phyloP scores from a whole-genome alignment of 176 grass and related monocot species.

The Oryza rufipogon region DNA sequence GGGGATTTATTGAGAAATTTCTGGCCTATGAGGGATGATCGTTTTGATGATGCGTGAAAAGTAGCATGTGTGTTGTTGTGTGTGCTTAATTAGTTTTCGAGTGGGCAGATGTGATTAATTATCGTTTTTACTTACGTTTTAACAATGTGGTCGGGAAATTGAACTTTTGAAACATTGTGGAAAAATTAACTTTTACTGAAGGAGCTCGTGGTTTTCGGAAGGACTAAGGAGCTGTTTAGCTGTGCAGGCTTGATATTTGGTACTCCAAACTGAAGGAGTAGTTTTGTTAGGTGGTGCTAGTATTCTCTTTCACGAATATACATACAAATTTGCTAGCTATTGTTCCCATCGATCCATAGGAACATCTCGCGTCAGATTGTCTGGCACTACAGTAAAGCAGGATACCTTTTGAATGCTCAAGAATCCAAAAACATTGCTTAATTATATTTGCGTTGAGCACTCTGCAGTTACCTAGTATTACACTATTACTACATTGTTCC shows the following conservation, averaged over 20 bases:
- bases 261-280: background rate
- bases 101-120: background rate
- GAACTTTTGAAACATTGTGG: background rate
- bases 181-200: background rate
- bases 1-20: background rate
- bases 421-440: background rate
- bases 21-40: background rate
- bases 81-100: constrained; percentile 15
- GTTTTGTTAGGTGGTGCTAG: background rate
- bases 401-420: background rate
- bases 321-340: background rate
- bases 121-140: background rate
- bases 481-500: background rate
- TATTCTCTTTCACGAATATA: constrained; percentile 5
- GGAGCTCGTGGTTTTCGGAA: background rate
- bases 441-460: background rate
- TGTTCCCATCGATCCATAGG: background rate
- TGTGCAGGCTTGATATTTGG: background rate
- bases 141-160: background rate
- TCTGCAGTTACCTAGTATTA: constrained; percentile 1
- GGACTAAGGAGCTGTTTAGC: background rate
- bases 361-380: background rate
- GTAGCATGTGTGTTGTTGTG: background rate
- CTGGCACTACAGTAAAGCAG: constrained; percentile 4
- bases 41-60: constrained; percentile 19